phyloP scores from a whole-genome alignment of 2,329 filamentous ascomycete species.

The Paramyrothecium sp. region DNA sequence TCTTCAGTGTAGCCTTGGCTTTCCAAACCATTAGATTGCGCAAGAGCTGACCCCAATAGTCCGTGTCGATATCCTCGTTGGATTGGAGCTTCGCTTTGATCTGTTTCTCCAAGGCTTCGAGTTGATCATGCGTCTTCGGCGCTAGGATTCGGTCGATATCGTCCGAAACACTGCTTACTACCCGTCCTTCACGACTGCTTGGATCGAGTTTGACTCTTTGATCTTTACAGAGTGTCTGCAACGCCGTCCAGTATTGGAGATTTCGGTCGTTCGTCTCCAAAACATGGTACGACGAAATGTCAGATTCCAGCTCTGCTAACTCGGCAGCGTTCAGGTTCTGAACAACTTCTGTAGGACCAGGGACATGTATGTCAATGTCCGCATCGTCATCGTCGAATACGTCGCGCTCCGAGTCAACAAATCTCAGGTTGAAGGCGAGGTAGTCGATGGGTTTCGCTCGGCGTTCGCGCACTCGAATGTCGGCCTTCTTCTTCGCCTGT shows the following conservation, averaged over 20 bases:
- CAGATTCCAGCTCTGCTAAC: constrained; percentile 74
- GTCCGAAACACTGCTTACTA: constrained; percentile 76
- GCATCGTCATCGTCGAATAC: constrained; percentile 81
- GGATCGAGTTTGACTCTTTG: constrained; percentile 65
- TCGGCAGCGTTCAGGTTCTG: constrained; percentile 67
- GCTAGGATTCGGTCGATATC: constrained; percentile 87
- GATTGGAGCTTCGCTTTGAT: constrained; percentile 83
- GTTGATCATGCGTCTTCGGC: constrained; percentile 81
- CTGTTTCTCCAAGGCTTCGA: constrained; percentile 84
- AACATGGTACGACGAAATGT: constrained; percentile 76
- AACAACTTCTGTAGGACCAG: constrained; percentile 79
- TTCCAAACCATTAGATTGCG: constrained; percentile 87
- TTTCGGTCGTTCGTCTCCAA: constrained; percentile 79
- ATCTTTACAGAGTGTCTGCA: constrained; percentile 81
- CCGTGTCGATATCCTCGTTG: constrained; percentile 89
- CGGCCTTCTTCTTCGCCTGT: constrained; percentile 97
- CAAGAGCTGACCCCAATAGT: constrained; percentile 95
- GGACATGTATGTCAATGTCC: constrained; percentile 71
- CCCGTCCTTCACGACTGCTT: constrained; percentile 64
- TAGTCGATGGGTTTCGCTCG: constrained; percentile 92
- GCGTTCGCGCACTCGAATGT: constrained; percentile 87
- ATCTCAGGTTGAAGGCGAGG: constrained; percentile 85
- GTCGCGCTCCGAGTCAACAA: constrained; percentile 82
- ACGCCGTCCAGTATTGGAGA: constrained; percentile 87
- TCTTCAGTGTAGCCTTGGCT: constrained; percentile 79